Conservation (phyloP, 179 eudicot genomes). For the Drosera spatulata region DNA sequence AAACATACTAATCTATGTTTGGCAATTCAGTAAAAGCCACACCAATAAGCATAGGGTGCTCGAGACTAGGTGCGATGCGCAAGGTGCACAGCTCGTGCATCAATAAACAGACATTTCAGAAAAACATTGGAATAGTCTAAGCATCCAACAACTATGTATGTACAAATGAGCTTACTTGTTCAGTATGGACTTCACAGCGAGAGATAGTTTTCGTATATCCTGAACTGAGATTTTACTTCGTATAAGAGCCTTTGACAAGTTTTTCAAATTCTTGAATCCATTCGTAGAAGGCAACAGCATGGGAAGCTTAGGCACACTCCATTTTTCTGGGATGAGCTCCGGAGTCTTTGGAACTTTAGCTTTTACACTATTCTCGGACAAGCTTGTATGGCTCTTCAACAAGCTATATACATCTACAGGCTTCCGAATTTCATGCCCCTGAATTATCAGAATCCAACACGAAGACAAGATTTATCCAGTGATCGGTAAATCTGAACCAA, state of each 20-base stretch:
- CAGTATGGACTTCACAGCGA: slow-evolving; percentile 30
- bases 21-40: too few relatives aligned
- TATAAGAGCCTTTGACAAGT: slow-evolving; percentile 17
- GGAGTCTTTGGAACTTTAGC: slow-evolving; percentile 16
- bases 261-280: slow-evolving; percentile 20
- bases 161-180: slow-evolving; percentile 43
- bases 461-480: too few relatives aligned
- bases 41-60: too few relatives aligned
- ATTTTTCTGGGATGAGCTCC: slow-evolving; percentile 17
- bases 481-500: too few relatives aligned
- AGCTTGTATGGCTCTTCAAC: slow-evolving; percentile 26
- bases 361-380: slow-evolving; percentile 22
- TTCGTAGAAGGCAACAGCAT: slow-evolving; percentile 19
- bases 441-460: neutral
- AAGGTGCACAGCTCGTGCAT: too few relatives aligned
- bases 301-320: slow-evolving; percentile 11
- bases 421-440: slow-evolving; percentile 51
- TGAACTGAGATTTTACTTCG: slow-evolving; percentile 24
- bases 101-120: too few relatives aligned
- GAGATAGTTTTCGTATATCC: slow-evolving; percentile 38
- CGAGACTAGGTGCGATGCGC: too few relatives aligned
- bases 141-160: neutral
- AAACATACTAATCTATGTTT: too few relatives aligned
- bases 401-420: slow-evolving; percentile 45
- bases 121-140: too few relatives aligned